Conservation (phyloP, 768 basidiomycete species). For the Suillus variegatus region DNA sequence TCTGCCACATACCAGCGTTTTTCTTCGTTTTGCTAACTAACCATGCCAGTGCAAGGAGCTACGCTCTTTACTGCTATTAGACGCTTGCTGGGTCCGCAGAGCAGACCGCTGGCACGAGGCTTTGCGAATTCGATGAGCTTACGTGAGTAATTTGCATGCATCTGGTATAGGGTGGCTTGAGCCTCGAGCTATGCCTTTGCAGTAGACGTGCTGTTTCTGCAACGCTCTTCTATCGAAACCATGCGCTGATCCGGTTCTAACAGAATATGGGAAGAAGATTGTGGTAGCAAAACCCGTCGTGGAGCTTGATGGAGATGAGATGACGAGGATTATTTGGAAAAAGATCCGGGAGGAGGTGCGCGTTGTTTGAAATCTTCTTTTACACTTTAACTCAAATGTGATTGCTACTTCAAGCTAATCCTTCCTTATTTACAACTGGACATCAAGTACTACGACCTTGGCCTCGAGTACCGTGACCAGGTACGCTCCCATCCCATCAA, state of each 20-base stretch:
- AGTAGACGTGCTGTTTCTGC: background rate
- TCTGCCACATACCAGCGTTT: constrained; percentile 7
- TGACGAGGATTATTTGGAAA: constrained; percentile 99
- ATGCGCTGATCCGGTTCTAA: background rate
- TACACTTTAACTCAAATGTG: constrained; percentile 1
- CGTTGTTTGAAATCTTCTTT: constrained; percentile 11
- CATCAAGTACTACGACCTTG: constrained; percentile 99
- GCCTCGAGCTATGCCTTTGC: background rate
- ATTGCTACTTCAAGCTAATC: constrained; percentile 70
- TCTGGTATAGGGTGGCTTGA: background rate
- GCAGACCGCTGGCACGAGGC: constrained; percentile 24
- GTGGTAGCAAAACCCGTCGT: constrained; percentile 87
- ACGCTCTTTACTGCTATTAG: constrained; percentile 24
- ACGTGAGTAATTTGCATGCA: constrained; percentile 25
- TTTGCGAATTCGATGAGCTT: constrained; percentile 30
- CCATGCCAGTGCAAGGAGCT: constrained; percentile 20
- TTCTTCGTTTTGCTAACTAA: constrained; percentile 18
- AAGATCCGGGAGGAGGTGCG: constrained; percentile 92
- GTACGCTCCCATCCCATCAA: constrained; percentile 38
- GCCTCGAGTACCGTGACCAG: constrained; percentile 88
- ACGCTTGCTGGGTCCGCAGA: constrained; percentile 24
- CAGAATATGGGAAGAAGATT: constrained; percentile 54
- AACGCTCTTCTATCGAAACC: background rate
- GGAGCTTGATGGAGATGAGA: constrained; percentile 97
- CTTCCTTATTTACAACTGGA: constrained; percentile 93